Base-by-base conservation (phyloP, 352 stramenopile genomes). In the Plasmopara viticola region DNA sequence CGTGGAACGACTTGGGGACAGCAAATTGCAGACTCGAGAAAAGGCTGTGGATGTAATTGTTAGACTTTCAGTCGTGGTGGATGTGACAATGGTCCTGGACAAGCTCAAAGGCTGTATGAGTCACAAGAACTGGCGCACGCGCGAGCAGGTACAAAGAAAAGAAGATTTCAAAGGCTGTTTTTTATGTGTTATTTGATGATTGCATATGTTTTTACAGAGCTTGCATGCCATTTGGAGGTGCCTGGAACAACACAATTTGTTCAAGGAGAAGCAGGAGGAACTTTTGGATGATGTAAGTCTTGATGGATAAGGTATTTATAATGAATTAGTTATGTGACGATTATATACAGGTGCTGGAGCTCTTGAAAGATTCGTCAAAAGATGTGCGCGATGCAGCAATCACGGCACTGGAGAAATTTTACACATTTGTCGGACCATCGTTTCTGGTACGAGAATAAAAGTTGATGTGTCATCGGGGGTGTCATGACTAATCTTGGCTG, bases 81-180 rank as follows among this genome's bases (percentile, higher is more conserved):
- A 81, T n/a, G 62, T 88, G n/a, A 25, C 56, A 0, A 48, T 54
- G 5, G 62, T 89, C 39, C 58, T 91, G 20, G 80, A 94, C 10
- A 74, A 66, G 30, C 60, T 88, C 6, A 64, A 77, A 48, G 42
- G 2, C 1, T 68, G 58, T 29, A 63, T 66, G 34, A 40, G 37
- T 17, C 84, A 94, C 65, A 91, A 92, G 68, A 94, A 94, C 55
- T 94, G 84, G 84, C 71, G 84, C 17, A 87, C 75, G 6, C 65
- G 84, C 29, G 81, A 92, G 39, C 83, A 90, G 72, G 82, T 92
- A 58, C 28, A 46, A 12, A 5, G 10, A 37, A n/a, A 45, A 5
- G 31, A 43, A 10, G 18, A 41, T 17, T 15, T n/a, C 6, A 13
- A 48, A 25, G 20, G 20, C 20, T 42, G 10, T 28, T 55, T 9